Percentiles rank a stretch among this genome's conserved stretches.
phyloP scores from a whole-genome alignment of 345 rosid genomes.

The Syzygium aqueum region DNA sequence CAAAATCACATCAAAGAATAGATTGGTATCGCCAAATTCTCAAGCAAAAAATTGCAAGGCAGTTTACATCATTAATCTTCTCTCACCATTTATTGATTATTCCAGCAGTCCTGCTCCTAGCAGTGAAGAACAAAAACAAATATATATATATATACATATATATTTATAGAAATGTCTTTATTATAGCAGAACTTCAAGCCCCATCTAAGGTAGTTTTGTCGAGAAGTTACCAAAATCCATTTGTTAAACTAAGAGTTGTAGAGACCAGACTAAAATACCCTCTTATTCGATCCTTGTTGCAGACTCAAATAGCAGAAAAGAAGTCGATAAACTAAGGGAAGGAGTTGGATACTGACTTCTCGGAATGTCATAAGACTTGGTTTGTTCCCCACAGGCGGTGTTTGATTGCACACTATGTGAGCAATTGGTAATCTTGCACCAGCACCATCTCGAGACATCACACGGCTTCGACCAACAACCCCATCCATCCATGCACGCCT shows the following conservation, averaged over 20 bases:
- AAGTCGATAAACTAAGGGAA: neutral
- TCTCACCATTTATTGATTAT: neutral
- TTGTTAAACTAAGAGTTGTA: neutral
- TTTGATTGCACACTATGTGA: slow-evolving; percentile 93
- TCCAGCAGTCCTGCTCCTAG: neutral
- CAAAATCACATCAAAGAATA: neutral
- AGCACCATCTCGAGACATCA: slow-evolving; percentile 40
- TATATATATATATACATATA: neutral
- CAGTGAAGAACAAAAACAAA: neutral
- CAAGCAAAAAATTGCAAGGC: neutral
- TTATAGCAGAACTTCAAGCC: neutral
- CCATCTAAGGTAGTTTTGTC: neutral
- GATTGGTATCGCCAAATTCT: neutral
- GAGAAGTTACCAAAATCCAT: neutral
- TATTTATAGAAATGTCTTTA: neutral
- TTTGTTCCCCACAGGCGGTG: slow-evolving; percentile 80
- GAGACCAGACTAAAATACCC: neutral
- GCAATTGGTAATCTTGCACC: slow-evolving; percentile 62
- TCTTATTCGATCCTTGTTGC: neutral
- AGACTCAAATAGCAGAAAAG: neutral
- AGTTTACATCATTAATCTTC: neutral
- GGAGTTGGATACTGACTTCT: slow-evolving; percentile 43
- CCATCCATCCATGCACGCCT: slow-evolving; percentile 96
- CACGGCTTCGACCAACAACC: slow-evolving; percentile 64
- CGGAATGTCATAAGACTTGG: slow-evolving; percentile 93